Evolutionary conservation across 495 filamentous ascomycete genomes (phyloP), one percentile per base, ranked within the genome.

Genomic region (Neurospora sp.): DNA sequence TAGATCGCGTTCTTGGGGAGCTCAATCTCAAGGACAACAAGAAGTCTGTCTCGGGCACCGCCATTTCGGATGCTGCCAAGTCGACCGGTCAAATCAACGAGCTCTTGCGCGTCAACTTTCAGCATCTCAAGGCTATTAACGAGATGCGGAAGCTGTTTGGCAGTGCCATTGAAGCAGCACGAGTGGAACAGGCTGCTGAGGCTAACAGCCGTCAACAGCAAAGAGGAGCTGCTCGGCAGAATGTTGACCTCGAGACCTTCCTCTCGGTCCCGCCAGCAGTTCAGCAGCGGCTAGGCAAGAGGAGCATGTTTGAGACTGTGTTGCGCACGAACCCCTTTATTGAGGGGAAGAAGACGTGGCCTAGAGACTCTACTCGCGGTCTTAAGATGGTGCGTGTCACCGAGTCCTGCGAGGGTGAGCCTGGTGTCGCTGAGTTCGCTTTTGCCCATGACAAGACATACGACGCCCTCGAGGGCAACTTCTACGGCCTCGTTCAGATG

Each of bases 81-180:
- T 38, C 69, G 48, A 53, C 70, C 9, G 40, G 68, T 42, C 68
- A 84, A 79, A 78, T 89, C 42, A 84, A 83, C 75, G 75, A 88
- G n/a, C 83, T 97, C 40, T 83, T 98, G 2, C 83, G 87, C 12
- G 88, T 98, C 71, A 94, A 96, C 65, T 87, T 91, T 1, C 87
- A 91, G 73, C 88, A 92, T 74, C 87, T 99, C 12, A 97, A 96
- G 78, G 92, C 92, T 16, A 86, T 88, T 7, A 96, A 97, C 75
- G 96, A 99, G 82, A 98, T 99, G 94, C 91, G 93, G 53, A 90
- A 89, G 73, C 82, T 99, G 3, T 99, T 99, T 82, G 96, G 96
- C 0, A 90, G 91, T 38, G 91, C 92, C 10, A 83, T 96, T 71
- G 88, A 92, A 65, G 86, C 87, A 20, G 88, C 89, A 18, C 84